Base-by-base conservation (phyloP, 495 filamentous ascomycete genomes). In the Corynascus novoguineensis region DNA sequence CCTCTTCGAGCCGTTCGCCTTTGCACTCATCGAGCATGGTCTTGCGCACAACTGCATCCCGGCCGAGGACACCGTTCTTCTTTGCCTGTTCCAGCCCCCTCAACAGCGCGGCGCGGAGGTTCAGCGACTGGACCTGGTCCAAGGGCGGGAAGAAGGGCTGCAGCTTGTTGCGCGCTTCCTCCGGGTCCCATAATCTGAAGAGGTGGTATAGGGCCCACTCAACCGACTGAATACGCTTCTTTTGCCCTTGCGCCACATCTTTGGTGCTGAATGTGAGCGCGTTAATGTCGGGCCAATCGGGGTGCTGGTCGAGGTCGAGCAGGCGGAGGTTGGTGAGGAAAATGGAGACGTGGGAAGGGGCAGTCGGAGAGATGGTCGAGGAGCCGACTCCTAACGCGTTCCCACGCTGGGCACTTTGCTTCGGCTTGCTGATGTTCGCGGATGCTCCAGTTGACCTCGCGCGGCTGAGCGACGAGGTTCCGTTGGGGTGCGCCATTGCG, bases 11-110 rank as follows among this genome's bases (percentile, higher is more conserved):
- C 59, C 88, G 81, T 56, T 90, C 88, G 29, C 88, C 89, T 60
- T 85, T 88, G 73, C 91, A 96, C 59, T 96, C 90, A 68, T 96
- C 91, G 54, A 96, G 74, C 88, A 95, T 92, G 0, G 87, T 89
- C 72, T 92, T 95, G 40, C 91, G 83, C 37, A 95, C 72, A 5
- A 90, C 81, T 0, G 79, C 79, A 66, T 95, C 89, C 48, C 86
- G 80, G 10, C 88, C 87, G 19, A 95, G 74, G 1, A 88, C 78
- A 10, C 89, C 90, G 78, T 84, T 88, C 71, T 90, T 95, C 78
- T 95, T 95, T 48, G 88, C 75, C 29, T 90, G 85, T 55, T 87
- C 85, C 35, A 96, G 76, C 45, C 78, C 79, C 60, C 88, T 79
- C 60, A 89, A 89, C n/a, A 95, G 74, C 22, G 90, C 90, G 21